Percentiles rank a stretch among this genome's conserved stretches.
Conservation (phyloP, 768 basidiomycete genomes). For the Gloeopeniophorella convolvens region DNA sequence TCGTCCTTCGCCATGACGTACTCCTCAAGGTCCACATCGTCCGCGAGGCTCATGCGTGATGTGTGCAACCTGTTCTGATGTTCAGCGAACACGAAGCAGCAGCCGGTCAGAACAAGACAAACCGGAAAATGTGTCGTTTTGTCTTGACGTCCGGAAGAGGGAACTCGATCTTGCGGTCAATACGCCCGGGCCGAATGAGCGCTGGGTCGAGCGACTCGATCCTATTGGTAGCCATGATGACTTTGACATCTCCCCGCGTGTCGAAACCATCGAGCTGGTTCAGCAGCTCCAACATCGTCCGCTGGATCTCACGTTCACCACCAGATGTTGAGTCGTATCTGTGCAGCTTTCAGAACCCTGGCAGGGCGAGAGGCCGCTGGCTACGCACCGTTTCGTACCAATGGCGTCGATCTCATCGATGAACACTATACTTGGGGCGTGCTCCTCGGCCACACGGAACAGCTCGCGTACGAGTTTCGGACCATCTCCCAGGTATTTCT, state of each 20-base stretch:
- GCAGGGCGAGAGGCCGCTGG: background rate
- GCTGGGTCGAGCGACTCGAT: slow-evolving; percentile 98
- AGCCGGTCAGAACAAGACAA: slow-evolving; percentile 18
- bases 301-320: slow-evolving; percentile 97
- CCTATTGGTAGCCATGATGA: slow-evolving; percentile 99
- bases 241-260: slow-evolving; percentile 98
- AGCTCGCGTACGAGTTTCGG: slow-evolving; percentile 96
- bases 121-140: slow-evolving; percentile 98
- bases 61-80: slow-evolving; percentile 65
- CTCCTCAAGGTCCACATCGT: slow-evolving; percentile 93
- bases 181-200: slow-evolving; percentile 95
- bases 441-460: slow-evolving; percentile 95
- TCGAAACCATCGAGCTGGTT: slow-evolving; percentile 99
- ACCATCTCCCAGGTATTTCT: slow-evolving; percentile 98
- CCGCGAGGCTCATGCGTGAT: slow-evolving; percentile 82
- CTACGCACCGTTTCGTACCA: slow-evolving; percentile 84
- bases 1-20: slow-evolving; percentile 95
- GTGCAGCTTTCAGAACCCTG: slow-evolving; percentile 1
- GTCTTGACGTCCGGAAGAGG: slow-evolving; percentile 97
- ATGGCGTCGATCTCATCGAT: slow-evolving; percentile 97
- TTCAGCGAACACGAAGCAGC: background rate
- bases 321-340: slow-evolving; percentile 99
- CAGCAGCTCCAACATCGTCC: slow-evolving; percentile 97
- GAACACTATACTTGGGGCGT: slow-evolving; percentile 98
- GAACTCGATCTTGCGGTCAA: slow-evolving; percentile 98